These are phyloP conservation scores for Aspergillus bertholletiae DNA, from an alignment of 495 filamentous ascomycete genomes.

Conservation along the genomic window DNA sequence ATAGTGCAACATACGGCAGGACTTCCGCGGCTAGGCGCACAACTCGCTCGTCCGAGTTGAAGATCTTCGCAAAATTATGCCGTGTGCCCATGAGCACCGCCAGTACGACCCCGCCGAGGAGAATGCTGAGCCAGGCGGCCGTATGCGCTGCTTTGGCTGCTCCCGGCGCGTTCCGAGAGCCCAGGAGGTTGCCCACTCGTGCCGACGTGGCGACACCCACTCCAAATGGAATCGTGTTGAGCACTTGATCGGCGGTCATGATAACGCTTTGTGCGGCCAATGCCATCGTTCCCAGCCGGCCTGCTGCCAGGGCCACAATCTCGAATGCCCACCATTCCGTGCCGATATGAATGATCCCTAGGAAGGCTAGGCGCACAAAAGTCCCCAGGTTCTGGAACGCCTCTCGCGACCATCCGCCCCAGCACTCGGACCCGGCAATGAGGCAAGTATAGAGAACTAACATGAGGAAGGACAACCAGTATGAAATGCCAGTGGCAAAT, in stretches of 20 bases:
- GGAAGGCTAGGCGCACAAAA: constrained; percentile 71
- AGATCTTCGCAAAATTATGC: constrained; percentile 75
- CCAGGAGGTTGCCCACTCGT: constrained; percentile 79
- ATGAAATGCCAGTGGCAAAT: constrained; percentile 77
- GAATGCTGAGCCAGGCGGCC: constrained; percentile 69
- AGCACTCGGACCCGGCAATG: constrained; percentile 69
- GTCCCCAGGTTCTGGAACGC: constrained; percentile 63
- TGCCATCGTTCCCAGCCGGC: constrained; percentile 75
- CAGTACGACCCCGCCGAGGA: constrained; percentile 68
- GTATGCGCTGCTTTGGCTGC: constrained; percentile 73
- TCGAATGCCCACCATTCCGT: constrained; percentile 98
- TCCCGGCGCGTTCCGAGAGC: constrained; percentile 61
- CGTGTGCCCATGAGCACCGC: constrained; percentile 68
- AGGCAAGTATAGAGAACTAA: constrained; percentile 75
- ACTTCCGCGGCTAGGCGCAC: constrained; percentile 76
- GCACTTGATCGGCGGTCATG: constrained; percentile 90
- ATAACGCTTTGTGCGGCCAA: constrained; percentile 88
- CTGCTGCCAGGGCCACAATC: constrained; percentile 88
- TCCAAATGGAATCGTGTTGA: constrained; percentile 92
- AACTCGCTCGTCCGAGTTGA: constrained; percentile 75
- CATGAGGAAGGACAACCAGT: constrained; percentile 80
- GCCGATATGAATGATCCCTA: constrained; percentile 86
- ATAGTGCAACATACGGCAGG: constrained; percentile 86
- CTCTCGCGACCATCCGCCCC: constrained; percentile 74
- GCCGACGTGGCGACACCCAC: constrained; percentile 80